Conservation (phyloP, 768 basidiomycete species). For the Crassisporium funariophilum region DNA sequence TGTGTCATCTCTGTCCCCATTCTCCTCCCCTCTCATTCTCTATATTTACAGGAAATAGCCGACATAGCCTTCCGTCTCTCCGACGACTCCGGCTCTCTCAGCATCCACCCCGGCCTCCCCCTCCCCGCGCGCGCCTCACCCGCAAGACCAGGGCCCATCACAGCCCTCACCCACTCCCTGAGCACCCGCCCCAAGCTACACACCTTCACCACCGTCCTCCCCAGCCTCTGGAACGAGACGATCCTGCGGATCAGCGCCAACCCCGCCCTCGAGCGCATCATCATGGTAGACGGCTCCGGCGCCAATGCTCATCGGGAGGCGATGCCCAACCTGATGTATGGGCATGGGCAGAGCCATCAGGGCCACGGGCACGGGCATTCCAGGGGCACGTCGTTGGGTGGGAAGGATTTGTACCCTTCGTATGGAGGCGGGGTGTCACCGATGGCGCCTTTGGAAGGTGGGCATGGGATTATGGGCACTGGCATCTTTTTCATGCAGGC, state of each 20-base stretch:
- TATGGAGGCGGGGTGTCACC: constrained; percentile 5
- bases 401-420: constrained; percentile 15
- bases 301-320: constrained; percentile 8
- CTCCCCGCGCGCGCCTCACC: constrained; percentile 6
- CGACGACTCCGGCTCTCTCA: constrained; percentile 34
- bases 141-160: constrained; percentile 29
- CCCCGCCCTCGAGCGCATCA: constrained; percentile 48
- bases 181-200: constrained; percentile 46
- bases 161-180: constrained; percentile 35
- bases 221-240: constrained; percentile 59
- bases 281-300: constrained; percentile 29
- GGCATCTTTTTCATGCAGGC: constrained; percentile 63
- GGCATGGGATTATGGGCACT: constrained; percentile 41
- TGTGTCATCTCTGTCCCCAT: constrained; percentile 23
- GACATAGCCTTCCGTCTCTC: constrained; percentile 60
- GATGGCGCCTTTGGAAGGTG: constrained; percentile 5
- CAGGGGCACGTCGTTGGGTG: constrained; percentile 1
- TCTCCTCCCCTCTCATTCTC: constrained; percentile 1
- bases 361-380: constrained; percentile 10
- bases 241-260: constrained; percentile 53
- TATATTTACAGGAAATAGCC: constrained; percentile 45
- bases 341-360: constrained; percentile 10
- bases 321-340: no score
- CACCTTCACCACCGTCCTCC: constrained; percentile 54
- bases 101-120: constrained; percentile 14